Conservation (phyloP, 1,284 basidiomycete species). For the Porodaedalea pini region DNA sequence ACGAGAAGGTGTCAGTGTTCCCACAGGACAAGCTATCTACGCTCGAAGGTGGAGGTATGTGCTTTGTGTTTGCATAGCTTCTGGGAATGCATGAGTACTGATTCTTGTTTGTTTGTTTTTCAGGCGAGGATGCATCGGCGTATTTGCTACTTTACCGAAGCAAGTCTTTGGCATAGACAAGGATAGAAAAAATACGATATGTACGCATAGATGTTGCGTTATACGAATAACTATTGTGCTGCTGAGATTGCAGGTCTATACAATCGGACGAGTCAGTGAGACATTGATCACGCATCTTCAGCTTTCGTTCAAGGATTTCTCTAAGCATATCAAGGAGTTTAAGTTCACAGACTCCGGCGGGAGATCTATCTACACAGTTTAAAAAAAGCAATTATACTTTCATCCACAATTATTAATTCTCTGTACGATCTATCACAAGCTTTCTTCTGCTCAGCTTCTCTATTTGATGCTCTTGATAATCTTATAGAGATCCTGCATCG, state of each 20-base stretch:
- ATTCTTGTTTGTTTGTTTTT: constrained; percentile 22
- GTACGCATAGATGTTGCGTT: not conserved
- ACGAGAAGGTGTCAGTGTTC: constrained; percentile 86
- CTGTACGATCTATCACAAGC: too few relatives aligned
- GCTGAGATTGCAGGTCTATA: not conserved
- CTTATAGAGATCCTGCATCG: too few relatives aligned
- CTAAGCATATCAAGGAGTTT: too few relatives aligned
- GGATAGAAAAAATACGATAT: not conserved
- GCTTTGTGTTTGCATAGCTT: constrained; percentile 10
- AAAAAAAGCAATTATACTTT: too few relatives aligned
- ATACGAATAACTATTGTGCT: not conserved
- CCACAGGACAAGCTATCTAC: constrained; percentile 77
- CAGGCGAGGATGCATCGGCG: constrained; percentile 72
- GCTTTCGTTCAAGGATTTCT: too few relatives aligned
- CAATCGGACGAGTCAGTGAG: too few relatives aligned
- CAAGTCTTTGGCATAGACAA: constrained; percentile 38
- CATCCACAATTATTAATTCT: too few relatives aligned
- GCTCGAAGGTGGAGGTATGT: constrained; percentile 81
- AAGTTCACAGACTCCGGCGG: too few relatives aligned
- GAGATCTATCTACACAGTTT: too few relatives aligned
- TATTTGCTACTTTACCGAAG: constrained; percentile 83
- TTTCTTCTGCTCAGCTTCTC: too few relatives aligned
- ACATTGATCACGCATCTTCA: too few relatives aligned
- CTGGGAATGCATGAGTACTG: constrained; percentile 20
- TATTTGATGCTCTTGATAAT: too few relatives aligned